phyloP scores from a whole-genome alignment of 208 protist genomes.

The Trypanosoma cruzi region DNA sequence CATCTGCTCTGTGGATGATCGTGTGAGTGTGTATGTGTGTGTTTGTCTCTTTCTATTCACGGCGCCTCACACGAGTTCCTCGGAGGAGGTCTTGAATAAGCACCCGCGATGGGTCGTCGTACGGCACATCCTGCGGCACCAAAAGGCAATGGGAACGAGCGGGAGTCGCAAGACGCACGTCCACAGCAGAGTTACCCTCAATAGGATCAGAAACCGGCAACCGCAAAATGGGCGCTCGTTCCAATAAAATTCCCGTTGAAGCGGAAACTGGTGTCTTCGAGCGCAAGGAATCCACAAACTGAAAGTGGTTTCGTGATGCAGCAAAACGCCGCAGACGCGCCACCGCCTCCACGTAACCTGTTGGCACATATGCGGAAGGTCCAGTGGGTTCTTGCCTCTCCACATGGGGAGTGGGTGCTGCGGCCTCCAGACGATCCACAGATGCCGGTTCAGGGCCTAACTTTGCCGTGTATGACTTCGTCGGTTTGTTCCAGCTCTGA shows the following conservation, averaged over 20 bases:
- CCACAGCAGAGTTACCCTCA: constrained; percentile 29
- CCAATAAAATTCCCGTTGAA: not conserved
- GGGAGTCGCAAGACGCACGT: constrained; percentile 52
- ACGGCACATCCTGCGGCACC: constrained; percentile 15
- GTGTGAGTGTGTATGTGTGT: not conserved
- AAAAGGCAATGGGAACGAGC: not conserved
- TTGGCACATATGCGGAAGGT: constrained; percentile 59
- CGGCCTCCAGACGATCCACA: constrained; percentile 31
- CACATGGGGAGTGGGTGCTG: constrained; percentile 55
- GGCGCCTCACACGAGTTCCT: not conserved
- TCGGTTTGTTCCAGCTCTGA: constrained; percentile 49
- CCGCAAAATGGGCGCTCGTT: constrained; percentile 55
- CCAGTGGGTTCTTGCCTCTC: constrained; percentile 51
- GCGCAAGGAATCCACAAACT: constrained; percentile 24
- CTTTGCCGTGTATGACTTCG: constrained; percentile 62
- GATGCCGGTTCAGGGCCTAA: constrained; percentile 25
- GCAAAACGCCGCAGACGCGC: constrained; percentile 61
- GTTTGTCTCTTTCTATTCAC: not conserved
- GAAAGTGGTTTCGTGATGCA: constrained; percentile 28
- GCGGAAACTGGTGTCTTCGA: not conserved
- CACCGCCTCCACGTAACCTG: constrained; percentile 80
- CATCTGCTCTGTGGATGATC: too few relatives aligned
- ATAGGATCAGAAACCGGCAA: constrained; percentile 39
- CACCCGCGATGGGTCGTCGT: constrained; percentile 30
- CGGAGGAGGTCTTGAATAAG: constrained; percentile 18